A percentile compares a stretch with the other conserved stretches of the same genome.
These are phyloP conservation scores for Neurospora sp. DNA, from an alignment of 495 filamentous ascomycete species.

Conservation along the genomic window DNA sequence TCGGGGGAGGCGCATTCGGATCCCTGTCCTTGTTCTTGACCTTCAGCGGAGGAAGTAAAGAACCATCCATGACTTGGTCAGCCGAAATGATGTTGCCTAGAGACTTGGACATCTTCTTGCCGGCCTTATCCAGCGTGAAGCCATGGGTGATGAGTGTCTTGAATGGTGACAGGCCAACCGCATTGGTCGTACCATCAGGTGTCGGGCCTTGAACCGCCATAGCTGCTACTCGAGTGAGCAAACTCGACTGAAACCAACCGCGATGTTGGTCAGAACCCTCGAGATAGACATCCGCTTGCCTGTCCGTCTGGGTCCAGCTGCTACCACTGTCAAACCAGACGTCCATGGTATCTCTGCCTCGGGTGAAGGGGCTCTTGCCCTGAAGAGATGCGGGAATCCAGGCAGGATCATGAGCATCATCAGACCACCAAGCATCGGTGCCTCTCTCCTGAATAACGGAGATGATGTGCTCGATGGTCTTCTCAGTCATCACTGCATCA, in stretches of 20 bases:
- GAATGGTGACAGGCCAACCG: slow-evolving; percentile 50
- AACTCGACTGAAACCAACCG: slow-evolving; percentile 98
- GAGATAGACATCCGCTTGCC: slow-evolving; percentile 76
- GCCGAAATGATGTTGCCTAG: slow-evolving; percentile 83
- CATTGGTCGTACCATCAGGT: slow-evolving; percentile 5
- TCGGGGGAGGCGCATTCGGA: slow-evolving; percentile 7
- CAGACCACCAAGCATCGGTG: slow-evolving; percentile 89
- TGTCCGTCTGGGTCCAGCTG: slow-evolving; percentile 64
- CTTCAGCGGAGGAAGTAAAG: slow-evolving; percentile 41
- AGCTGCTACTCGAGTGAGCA: slow-evolving; percentile 67
- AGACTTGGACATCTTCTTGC: slow-evolving; percentile 98
- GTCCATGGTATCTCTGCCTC: slow-evolving; percentile 97
- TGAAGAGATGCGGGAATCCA: slow-evolving; percentile 59
- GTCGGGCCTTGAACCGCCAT: slow-evolving; percentile 14
- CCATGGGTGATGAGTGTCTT: slow-evolving; percentile 85
- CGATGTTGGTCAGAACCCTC: slow-evolving; percentile 95
- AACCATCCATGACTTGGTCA: slow-evolving; percentile 71
- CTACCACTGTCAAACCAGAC: slow-evolving; percentile 99
- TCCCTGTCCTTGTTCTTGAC: slow-evolving; percentile 24
- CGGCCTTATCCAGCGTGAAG: slow-evolving; percentile 79
- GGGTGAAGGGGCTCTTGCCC: slow-evolving; percentile 41
- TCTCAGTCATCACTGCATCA: slow-evolving; percentile 62
- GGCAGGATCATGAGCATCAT: slow-evolving; percentile 55
- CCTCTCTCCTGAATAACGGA: slow-evolving; percentile 63
- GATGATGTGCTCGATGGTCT: slow-evolving; percentile 79